A percentile compares a stretch with the other conserved stretches of the same genome.
phyloP scores from a whole-genome alignment of 177 flowering plant species.

The Vitis hybrid region DNA sequence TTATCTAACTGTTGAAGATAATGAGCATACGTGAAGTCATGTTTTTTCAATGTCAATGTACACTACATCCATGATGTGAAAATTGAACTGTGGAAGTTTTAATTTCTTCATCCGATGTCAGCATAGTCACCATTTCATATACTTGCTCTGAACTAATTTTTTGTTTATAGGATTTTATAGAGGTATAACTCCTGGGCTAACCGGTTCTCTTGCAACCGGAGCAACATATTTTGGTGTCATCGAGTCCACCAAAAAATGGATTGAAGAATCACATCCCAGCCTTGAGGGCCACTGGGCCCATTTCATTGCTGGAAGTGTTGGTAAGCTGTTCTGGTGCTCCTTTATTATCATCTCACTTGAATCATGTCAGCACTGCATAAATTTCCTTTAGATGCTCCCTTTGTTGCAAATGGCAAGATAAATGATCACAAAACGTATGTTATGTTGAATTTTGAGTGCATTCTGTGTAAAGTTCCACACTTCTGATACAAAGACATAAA shows the following conservation, averaged over 20 bases:
- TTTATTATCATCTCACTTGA: background rate
- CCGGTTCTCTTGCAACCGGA: conserved; percentile 94
- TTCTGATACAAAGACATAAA: too few species aligned
- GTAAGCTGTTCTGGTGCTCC: conserved; percentile 33
- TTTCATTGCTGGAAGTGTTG: conserved; percentile 91
- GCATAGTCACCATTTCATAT: background rate
- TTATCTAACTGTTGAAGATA: background rate
- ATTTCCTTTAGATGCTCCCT: background rate
- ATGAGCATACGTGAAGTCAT: background rate
- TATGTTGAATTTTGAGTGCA: too few species aligned
- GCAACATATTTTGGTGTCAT: conserved; percentile 96
- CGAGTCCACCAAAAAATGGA: conserved; percentile 90
- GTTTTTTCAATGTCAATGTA: background rate
- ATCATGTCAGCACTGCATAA: background rate
- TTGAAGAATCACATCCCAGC: conserved; percentile 81
- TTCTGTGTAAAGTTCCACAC: too few species aligned
- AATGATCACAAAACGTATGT: too few species aligned
- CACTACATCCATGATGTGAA: conserved; percentile 1
- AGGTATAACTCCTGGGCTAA: conserved; percentile 79
- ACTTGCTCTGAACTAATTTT: background rate
- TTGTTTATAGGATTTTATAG: conserved; percentile 72
- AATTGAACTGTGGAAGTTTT: background rate
- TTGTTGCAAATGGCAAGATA: too few species aligned
- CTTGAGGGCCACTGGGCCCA: conserved; percentile 93
- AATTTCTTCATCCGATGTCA: background rate